Percentiles rank a stretch among this genome's conserved stretches.
Evolutionary conservation across 495 filamentous ascomycete genomes (phyloP).

Genomic region (Ascobolus immersus): DNA sequence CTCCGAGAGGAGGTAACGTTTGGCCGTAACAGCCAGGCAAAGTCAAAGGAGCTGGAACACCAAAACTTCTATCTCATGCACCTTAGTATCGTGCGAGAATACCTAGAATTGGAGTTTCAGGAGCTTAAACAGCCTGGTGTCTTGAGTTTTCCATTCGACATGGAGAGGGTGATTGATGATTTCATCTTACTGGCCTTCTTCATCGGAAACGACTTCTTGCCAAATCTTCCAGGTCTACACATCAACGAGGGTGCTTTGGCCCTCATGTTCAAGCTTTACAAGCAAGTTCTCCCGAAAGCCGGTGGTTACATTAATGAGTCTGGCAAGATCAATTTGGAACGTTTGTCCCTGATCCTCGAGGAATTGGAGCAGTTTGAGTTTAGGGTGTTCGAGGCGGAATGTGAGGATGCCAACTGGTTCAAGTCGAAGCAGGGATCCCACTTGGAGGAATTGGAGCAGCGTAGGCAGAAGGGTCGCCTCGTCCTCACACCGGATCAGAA

Average conservation of each 20-base stretch:
- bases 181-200: slow-evolving; percentile 99
- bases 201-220: slow-evolving; percentile 96
- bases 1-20: slow-evolving; percentile 96
- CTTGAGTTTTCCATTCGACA: slow-evolving; percentile 59
- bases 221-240: slow-evolving; percentile 83
- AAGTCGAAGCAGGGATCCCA: slow-evolving; percentile 49
- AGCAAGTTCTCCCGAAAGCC: slow-evolving; percentile 59
- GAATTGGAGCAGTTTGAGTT: slow-evolving; percentile 67
- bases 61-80: slow-evolving; percentile 98
- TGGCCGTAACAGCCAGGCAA: slow-evolving; percentile 57
- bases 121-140: slow-evolving; percentile 56
- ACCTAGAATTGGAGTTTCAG: slow-evolving; percentile 89
- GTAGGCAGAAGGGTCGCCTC: slow-evolving; percentile 32
- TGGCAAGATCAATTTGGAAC: slow-evolving; percentile 64
- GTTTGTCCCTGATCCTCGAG: slow-evolving; percentile 53
- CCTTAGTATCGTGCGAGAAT: slow-evolving; percentile 89
- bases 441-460: slow-evolving; percentile 35
- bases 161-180: slow-evolving; percentile 94
- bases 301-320: slow-evolving; percentile 92
- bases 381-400: slow-evolving; percentile 72
- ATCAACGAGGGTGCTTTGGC: slow-evolving; percentile 95
- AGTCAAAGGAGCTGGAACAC: slow-evolving; percentile 88
- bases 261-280: slow-evolving; percentile 94
- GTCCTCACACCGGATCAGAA: slow-evolving; percentile 62
- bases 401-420: slow-evolving; percentile 73